Base-by-base conservation (phyloP, 192 early-diverging fungal species). In the Phlyctochytrium planicorne region DNA sequence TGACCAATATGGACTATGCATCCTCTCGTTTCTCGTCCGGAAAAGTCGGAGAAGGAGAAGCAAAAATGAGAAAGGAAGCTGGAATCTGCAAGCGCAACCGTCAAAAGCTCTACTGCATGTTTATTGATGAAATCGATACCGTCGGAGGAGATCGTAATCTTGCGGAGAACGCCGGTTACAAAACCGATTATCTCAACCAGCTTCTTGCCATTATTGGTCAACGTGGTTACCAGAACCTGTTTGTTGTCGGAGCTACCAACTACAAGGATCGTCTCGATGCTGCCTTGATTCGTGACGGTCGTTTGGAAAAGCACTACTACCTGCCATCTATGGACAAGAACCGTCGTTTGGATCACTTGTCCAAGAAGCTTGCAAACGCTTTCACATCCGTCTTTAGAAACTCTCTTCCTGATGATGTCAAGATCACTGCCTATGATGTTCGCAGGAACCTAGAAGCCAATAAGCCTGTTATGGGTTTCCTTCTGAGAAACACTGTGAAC, bases 271-370 rank as follows among this genome's bases (percentile, higher is more conserved):
- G 50, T 52, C 50, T 52, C 17, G 50, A 52, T 0, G 50, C 16
- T 52, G 50, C 50, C 23, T 52, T 52, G 50, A 52, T 52, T 23
- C 50, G 50, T 52, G 50, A 52, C 50, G 50, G 50, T 52, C 50
- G 50, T 52, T 52, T 52, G 50, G 50, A 52, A 52, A 52, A 52
- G 50, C 50, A 52, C 23, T 52, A 52, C 50, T 52, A 52, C 50
- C 23, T 52, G 23, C 50, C 50, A 23, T 52, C 50, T 20, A 20
- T 52, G 50, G 23, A 16, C 17, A 16, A 23, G 23, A 23, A 52
- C 50, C 50, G 50, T 23, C 50, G 50, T 23, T 52, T 52, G 50
- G 50, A 16, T 23, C 50, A 52, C 23, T 52, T 52, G 17, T 20
- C 17, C 50, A 52, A 23, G 17, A 52, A 52, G 23, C 50, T 52